Conservation (phyloP, 441 rosid genomes). For the Lepidium campestre region DNA sequence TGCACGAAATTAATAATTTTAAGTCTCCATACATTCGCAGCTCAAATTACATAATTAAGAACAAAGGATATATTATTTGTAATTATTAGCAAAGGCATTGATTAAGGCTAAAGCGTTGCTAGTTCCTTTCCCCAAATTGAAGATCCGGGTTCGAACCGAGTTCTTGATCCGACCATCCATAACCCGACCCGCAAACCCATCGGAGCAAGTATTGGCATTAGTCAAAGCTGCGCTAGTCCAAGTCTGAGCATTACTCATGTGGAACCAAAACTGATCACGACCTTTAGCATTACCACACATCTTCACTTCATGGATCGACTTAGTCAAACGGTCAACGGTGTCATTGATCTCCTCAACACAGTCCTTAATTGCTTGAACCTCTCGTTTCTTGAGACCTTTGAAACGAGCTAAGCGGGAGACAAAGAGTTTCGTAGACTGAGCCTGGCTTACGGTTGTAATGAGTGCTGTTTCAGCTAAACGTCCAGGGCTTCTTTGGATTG, state of each 20-base stretch:
- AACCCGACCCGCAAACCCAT: slow-evolving; percentile 61
- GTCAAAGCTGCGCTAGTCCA: slow-evolving; percentile 93
- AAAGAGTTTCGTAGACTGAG: slow-evolving; percentile 44
- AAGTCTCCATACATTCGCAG: not conserved
- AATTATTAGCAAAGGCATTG: slow-evolving; percentile 45
- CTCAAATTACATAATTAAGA: not conserved
- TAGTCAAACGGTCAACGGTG: slow-evolving; percentile 54
- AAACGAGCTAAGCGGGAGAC: slow-evolving; percentile 45
- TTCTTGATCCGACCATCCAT: slow-evolving; percentile 57
- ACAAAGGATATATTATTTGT: not conserved
- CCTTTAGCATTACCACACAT: slow-evolving; percentile 38
- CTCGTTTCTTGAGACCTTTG: slow-evolving; percentile 48
- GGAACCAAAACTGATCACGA: slow-evolving; percentile 52
- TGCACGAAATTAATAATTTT: not conserved
- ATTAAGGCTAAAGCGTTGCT: slow-evolving; percentile 78
- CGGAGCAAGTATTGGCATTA: slow-evolving; percentile 69
- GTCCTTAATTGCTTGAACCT: slow-evolving; percentile 55
- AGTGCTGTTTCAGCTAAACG: slow-evolving; percentile 65
- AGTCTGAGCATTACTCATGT: slow-evolving; percentile 71
- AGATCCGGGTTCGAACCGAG: slow-evolving; percentile 39
- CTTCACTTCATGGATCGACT: slow-evolving; percentile 56
- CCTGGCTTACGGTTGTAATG: slow-evolving; percentile 47
- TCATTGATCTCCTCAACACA: slow-evolving; percentile 64
- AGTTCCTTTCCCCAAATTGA: slow-evolving; percentile 55
- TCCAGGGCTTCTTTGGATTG: slow-evolving; percentile 50